Evolutionary conservation across 352 stramenopile species (phyloP), one percentile per base, ranked within the genome.

Genomic region (Thraustochytrium sp.): DNA sequence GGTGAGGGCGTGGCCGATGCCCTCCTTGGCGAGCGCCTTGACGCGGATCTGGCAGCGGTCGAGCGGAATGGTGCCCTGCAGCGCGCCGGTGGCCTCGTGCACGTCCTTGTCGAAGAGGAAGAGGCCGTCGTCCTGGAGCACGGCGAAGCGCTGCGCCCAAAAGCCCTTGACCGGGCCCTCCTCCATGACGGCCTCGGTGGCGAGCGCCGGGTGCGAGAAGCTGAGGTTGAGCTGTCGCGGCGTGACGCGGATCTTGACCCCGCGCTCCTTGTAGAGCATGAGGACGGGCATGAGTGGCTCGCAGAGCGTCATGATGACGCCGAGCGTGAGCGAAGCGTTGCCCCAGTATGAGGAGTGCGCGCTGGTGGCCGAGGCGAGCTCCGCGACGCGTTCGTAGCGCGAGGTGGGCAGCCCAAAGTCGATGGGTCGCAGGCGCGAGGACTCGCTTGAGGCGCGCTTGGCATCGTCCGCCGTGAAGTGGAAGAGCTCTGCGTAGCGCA

Each of bases 281-380:
- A 75, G 37, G 11, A 75, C 44, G 5, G 62, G 62, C 62, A 75
- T 51, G 23, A 75, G 62, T 23, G 62, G 40, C 44, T 75, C 62
- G 44, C 62, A 75, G 23, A 75, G 44, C 23, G 62, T 53, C 62
- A 80, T 53, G 21, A 80, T 46, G 5, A 80, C 72, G 54, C 49
- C 38, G 72, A 95, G 84, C n/a, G 94, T 90, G 5, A 94, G 90
- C 51, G 94, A 91, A 51, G 94, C 89, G 61, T 90, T 94, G 87
- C 92, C 93, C 92, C 92, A 95, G 86, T 95, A 95, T 0, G 91
- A 94, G 2, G 91, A 94, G 80, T 95, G 92, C 0, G 92, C 94
- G 18, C 89, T 89, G 29, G 90, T 89, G 21, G 92, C 92, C 65
- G 92, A 94, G 2, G 91, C 90, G 46, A 94, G 88, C 86, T 94